Conservation (phyloP, 1,284 basidiomycete species). For the Psilocybe mexicana region DNA sequence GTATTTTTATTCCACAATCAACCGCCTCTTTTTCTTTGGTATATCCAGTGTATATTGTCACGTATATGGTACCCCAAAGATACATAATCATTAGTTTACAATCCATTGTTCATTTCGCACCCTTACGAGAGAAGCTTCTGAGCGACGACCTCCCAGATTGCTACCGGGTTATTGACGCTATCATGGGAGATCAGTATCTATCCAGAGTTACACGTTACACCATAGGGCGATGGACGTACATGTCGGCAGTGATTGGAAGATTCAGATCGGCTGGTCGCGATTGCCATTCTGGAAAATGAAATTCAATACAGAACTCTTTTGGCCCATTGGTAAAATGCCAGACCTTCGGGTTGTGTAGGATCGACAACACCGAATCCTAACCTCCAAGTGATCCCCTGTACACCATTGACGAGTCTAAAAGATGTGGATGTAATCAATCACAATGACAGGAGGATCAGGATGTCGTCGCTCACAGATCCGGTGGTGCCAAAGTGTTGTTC, state of each 20-base stretch:
- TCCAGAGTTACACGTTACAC: not conserved
- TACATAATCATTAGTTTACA: slow-evolving; percentile 1
- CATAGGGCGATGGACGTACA: slow-evolving; percentile 34
- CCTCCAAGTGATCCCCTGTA: slow-evolving; percentile 64
- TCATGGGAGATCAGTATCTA: slow-evolving; percentile 4
- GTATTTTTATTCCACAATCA: not conserved
- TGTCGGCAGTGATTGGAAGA: slow-evolving; percentile 48
- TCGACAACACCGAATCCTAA: slow-evolving; percentile 57
- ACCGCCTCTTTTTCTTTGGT: not conserved
- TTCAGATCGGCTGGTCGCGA: slow-evolving; percentile 55
- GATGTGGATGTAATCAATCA: not conserved
- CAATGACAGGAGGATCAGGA: not conserved
- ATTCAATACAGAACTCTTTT: not conserved
- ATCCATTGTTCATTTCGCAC: not conserved
- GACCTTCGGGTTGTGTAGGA: slow-evolving; percentile 56
- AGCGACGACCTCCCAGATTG: slow-evolving; percentile 34
- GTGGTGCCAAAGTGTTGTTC: slow-evolving; percentile 57
- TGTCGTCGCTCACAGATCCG: slow-evolving; percentile 53
- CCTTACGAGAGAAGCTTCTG: slow-evolving; percentile 21
- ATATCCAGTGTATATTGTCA: not conserved
- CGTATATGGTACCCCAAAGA: not conserved
- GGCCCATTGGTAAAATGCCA: slow-evolving; percentile 6
- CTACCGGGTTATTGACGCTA: slow-evolving; percentile 37
- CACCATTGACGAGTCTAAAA: slow-evolving; percentile 40
- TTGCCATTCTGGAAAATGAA: slow-evolving; percentile 53